A percentile compares a stretch with the other conserved stretches of the same genome.
Conservation (phyloP, 768 basidiomycete genomes). For the Leccinum barrowsii region DNA sequence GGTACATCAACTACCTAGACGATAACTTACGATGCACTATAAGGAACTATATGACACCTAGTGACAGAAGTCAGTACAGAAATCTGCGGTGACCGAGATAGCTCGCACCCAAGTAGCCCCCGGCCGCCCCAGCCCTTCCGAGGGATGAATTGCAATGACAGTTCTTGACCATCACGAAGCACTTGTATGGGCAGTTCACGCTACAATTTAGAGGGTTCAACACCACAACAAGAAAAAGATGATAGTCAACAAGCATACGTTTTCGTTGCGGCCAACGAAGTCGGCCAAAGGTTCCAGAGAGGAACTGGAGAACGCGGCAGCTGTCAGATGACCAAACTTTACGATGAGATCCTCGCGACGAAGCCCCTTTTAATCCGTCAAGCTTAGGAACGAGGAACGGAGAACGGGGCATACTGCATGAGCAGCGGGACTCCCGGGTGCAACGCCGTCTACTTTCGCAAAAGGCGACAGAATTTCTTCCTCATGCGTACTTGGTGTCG, state of each 20-base stretch:
- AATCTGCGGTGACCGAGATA: not conserved
- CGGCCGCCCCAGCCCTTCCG: constrained; percentile 82
- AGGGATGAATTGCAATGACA: constrained; percentile 61
- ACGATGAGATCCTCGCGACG: constrained; percentile 66
- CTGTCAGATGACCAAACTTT: constrained; percentile 65
- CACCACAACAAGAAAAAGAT: not conserved
- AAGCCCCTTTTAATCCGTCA: constrained; percentile 49
- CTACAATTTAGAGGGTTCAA: constrained; percentile 35
- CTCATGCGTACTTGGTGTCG: constrained; percentile 16
- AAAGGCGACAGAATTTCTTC: constrained; percentile 45
- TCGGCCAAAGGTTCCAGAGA: constrained; percentile 67
- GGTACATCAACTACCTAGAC: not conserved
- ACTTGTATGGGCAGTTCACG: constrained; percentile 56
- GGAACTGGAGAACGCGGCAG: constrained; percentile 47
- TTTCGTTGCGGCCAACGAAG: constrained; percentile 74
- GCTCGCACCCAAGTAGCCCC: constrained; percentile 72
- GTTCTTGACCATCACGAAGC: constrained; percentile 43
- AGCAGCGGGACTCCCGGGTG: constrained; percentile 77
- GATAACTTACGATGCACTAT: constrained; percentile 20
- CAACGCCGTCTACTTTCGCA: constrained; percentile 79
- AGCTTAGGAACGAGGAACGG: not conserved
- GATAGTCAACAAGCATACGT: constrained; percentile 46
- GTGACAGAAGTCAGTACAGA: constrained; percentile 1
- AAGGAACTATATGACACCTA: constrained; percentile 65
- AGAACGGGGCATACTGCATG: constrained; percentile 56